Conservation (phyloP, 2,329 filamentous ascomycete genomes). For the Calonectria multiphialidica region DNA sequence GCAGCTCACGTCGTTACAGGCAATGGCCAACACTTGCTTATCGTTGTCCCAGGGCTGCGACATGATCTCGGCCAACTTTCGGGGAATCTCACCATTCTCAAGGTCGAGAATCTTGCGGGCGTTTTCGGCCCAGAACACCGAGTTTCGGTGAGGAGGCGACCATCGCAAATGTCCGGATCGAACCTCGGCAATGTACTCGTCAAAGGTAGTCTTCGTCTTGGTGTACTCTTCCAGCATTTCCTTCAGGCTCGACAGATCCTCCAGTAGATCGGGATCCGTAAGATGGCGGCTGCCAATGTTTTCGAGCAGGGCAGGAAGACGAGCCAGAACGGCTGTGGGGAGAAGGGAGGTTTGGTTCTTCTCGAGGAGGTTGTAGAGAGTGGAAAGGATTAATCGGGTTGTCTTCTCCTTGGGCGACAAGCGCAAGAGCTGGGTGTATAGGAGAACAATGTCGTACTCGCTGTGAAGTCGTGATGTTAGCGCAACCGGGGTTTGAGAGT, state of each 20-base stretch:
- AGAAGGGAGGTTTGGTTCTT: conserved; percentile 79
- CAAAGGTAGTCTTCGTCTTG: conserved; percentile 81
- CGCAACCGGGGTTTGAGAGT: background rate
- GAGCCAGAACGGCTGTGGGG: conserved; percentile 87
- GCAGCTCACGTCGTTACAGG: conserved; percentile 91
- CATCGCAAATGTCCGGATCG: conserved; percentile 89
- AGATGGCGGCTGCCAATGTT: conserved; percentile 73
- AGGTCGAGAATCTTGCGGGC: conserved; percentile 87
- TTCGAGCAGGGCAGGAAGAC: conserved; percentile 77
- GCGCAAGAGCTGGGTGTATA: conserved; percentile 93
- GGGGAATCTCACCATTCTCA: conserved; percentile 82
- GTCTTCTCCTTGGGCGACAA: conserved; percentile 98
- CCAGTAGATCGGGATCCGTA: conserved; percentile 72
- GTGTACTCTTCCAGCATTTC: conserved; percentile 76
- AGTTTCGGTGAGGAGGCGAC: conserved; percentile 90
- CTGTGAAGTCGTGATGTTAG: conserved; percentile 59
- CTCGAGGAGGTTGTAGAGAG: conserved; percentile 85
- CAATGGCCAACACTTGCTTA: conserved; percentile 90
- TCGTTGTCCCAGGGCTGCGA: conserved; percentile 80
- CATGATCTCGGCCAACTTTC: conserved; percentile 88
- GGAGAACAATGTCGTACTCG: conserved; percentile 90
- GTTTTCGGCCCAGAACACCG: conserved; percentile 92
- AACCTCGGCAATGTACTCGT: conserved; percentile 91
- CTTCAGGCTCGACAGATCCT: conserved; percentile 71
- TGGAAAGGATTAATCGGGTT: conserved; percentile 89